Evolutionary conservation across 2,329 filamentous ascomycete species (phyloP), one percentile per base, ranked within the genome.

Genomic region (Fusarium foetens): DNA sequence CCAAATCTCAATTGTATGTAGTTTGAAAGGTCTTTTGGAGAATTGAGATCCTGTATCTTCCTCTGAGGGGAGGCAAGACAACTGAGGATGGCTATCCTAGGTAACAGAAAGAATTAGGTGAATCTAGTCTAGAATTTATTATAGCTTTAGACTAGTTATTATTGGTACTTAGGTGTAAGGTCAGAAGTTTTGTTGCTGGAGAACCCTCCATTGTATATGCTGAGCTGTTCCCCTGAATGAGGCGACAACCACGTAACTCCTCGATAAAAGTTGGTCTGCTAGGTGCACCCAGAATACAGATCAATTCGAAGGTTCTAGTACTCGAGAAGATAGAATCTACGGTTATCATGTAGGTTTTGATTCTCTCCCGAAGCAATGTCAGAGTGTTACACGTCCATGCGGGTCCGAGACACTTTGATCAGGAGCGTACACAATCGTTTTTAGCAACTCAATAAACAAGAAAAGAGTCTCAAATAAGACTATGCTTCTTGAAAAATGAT

Each of bases 401-500:
- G 23, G 19, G 10, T 11, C 6, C 21, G 33, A 57, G 39, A 48
- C 39, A 57, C 29, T 8, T 46, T 35, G 19, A 9, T 8, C 29
- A 48, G 25, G 29, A 36, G 19, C 39, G 6, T n/a, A 8, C 10
- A 17, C 14, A 35, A 10, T n/a, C 49, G 19, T 48, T 17, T 10
- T 5, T 19, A n/a, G 23, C 23, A 14, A 21, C 13, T 8, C 19
- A 27, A 35, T 21, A 5, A 35, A 1, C 2, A 27, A 46, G 8
- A 7, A 8, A 35, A 16, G 17, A 17, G 4, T 4, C 11, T 19
- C 1, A 6, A 35, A 4, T 27, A 3, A 13, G 11, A 27, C 1
- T 19, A 0, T 16, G 9, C 13, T 9, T 21, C 14, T 31, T 12
- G 2, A 1, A 33, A 11, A 13, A 19, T 3, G 13, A 23, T 2